Conservation (phyloP, 2,329 filamentous ascomycete genomes). For the Microdochium nivale region DNA sequence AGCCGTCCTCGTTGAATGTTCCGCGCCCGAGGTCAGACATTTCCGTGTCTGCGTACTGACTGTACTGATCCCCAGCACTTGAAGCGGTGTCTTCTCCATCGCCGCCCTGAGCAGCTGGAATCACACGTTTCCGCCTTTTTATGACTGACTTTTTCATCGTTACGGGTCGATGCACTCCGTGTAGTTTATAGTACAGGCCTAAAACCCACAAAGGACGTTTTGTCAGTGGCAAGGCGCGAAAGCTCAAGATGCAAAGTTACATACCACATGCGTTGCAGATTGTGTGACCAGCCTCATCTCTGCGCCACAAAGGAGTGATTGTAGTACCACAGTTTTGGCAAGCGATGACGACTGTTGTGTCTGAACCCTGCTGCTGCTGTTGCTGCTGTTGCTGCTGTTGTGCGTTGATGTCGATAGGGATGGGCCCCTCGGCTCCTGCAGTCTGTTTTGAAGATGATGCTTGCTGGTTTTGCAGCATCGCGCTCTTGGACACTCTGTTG, state of each 20-base stretch:
- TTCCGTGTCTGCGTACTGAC: conserved; percentile 24
- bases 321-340: conserved; percentile 97
- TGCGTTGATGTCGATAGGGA: conserved; percentile 41
- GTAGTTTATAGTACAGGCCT: conserved; percentile 95
- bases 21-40: conserved; percentile 37
- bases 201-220: not conserved
- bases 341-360: conserved; percentile 67
- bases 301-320: conserved; percentile 89
- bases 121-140: conserved; percentile 89
- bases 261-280: conserved; percentile 98
- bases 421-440: conserved; percentile 24
- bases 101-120: conserved; percentile 59
- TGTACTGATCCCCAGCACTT: conserved; percentile 38
- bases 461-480: conserved; percentile 50
- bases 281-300: conserved; percentile 89
- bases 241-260: conserved; percentile 23
- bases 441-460: conserved; percentile 13
- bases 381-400: conserved; percentile 32
- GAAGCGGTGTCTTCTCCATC: conserved; percentile 29
- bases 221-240: conserved; percentile 11
- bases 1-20: conserved; percentile 54
- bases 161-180: conserved; percentile 84
- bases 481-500: conserved; percentile 85
- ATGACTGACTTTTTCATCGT: conserved; percentile 99
- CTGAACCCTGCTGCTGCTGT: conserved; percentile 27